Conservation (phyloP, 345 rosid species). For the Stellera chamaejasme region DNA sequence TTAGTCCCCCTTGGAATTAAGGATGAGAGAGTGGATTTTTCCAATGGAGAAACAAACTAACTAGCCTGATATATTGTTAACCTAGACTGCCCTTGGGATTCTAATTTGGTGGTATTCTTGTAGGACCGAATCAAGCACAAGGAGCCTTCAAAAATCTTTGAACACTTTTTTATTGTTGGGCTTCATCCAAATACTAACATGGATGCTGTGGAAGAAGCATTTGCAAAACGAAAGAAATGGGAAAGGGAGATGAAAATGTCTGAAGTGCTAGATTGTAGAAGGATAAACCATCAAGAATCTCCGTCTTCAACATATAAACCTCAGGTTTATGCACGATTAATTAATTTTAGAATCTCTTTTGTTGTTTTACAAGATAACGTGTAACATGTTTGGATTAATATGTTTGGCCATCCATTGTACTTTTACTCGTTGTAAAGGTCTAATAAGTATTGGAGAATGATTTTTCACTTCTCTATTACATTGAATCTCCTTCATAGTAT, state of each 20-base stretch:
- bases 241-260: slow-evolving; percentile 55
- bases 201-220: slow-evolving; percentile 74
- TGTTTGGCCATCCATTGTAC: no score
- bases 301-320: slow-evolving; percentile 67
- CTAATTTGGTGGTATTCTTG: slow-evolving; percentile 17
- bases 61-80: background rate
- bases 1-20: background rate
- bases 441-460: no score
- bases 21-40: background rate
- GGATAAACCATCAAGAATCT: slow-evolving; percentile 50
- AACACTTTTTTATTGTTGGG: slow-evolving; percentile 81
- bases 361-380: no score
- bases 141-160: slow-evolving; percentile 79
- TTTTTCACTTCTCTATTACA: no score
- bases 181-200: slow-evolving; percentile 79
- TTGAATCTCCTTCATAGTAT: no score
- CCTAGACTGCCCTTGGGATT: slow-evolving; percentile 6
- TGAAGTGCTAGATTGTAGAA: slow-evolving; percentile 40
- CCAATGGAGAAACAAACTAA: no score
- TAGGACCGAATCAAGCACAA: slow-evolving; percentile 58
- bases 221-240: slow-evolving; percentile 78
- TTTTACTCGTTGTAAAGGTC: no score
- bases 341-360: no score
- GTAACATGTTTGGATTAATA: no score
- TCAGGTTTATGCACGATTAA: slow-evolving; percentile 45